Base-by-base conservation (phyloP, 306 rosid species). In the Betula pendula region DNA sequence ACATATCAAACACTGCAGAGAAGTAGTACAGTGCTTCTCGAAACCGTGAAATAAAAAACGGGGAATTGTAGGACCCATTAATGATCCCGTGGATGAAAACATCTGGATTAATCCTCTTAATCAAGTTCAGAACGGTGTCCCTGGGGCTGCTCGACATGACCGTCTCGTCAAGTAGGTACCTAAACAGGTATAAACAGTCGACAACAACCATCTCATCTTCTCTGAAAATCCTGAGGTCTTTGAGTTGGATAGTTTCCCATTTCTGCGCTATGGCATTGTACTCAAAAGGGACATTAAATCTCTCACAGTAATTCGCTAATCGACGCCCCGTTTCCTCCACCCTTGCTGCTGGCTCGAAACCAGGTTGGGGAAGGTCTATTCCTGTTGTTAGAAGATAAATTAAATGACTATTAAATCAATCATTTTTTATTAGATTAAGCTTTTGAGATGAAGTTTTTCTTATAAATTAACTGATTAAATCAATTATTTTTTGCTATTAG, bases 271-370 rank as follows among this genome's bases (percentile, higher is more conserved):
- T 80, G 43, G 90, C 91, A 48, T 88, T 86, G 77, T 79, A 93
- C 79, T 88, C 86, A 58, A 93, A 91, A 44, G 96, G 91, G 50
- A 93, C 95, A 8, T 85, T 73, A 74, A 93, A 93, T 5, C 93
- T 90, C 75, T 84, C 29, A 19, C 48, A 65, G 35, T 19, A 65
- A 19, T 4, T 91, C 27, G 82, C 87, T 42, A 93, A 82, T 68
- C 91, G 96, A 19, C 85, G 88, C 3, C 98, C 96, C 3, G 91
- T 93, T 77, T 93, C 98, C 81, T 85, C 90, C 2, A 88, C 81
- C 77, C 91, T 82, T 38, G 88, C 91, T 0, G 90, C 72, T 0
- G 98, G 96, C 19, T 92, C 86, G 76, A 91, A 91, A 19, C 96
- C 96, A 3, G 84, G 80, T 67, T 89, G 93, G 19, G 98, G 98